A percentile compares a stretch with the other conserved stretches of the same genome.
phyloP scores from a whole-genome alignment of 2,329 filamentous ascomycete genomes.

The Microdochium paspali region DNA sequence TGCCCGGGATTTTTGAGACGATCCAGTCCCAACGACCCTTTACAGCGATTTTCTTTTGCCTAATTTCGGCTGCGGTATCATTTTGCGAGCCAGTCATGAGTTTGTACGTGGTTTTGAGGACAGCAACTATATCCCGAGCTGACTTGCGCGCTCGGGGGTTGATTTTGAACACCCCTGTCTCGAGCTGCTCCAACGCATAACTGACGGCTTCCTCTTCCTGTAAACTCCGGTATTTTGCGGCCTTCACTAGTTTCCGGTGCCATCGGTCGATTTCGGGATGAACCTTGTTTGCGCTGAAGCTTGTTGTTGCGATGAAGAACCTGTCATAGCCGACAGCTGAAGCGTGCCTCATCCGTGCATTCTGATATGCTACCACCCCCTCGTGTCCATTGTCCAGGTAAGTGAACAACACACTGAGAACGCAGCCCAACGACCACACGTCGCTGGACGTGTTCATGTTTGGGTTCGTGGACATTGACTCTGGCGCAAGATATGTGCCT shows the following conservation, averaged over 20 bases:
- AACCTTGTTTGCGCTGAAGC: constrained; percentile 2
- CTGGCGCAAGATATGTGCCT: constrained; percentile 27
- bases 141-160: constrained; percentile 9
- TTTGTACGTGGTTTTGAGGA: constrained; percentile 7
- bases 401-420: constrained; percentile 44
- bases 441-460: constrained; percentile 40
- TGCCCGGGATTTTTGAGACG: not conserved
- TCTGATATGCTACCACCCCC: constrained; percentile 9
- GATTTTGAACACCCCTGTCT: constrained; percentile 13
- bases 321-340: constrained; percentile 13
- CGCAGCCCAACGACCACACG: constrained; percentile 95
- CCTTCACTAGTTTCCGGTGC: constrained; percentile 8
- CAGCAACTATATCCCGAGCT: constrained; percentile 10
- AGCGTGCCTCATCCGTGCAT: constrained; percentile 8
- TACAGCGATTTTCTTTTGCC: not conserved
- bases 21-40: not conserved
- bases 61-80: not conserved
- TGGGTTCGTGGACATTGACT: constrained; percentile 13
- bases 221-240: constrained; percentile 6
- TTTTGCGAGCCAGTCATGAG: not conserved
- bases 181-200: constrained; percentile 16
- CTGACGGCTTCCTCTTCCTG: constrained; percentile 13
- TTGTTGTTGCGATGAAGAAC: constrained; percentile 8
- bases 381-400: constrained; percentile 21
- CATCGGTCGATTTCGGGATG: constrained; percentile 9